Evolutionary conservation across 768 basidiomycete species (phyloP).

Genomic region (Leccinum barrowsii): DNA sequence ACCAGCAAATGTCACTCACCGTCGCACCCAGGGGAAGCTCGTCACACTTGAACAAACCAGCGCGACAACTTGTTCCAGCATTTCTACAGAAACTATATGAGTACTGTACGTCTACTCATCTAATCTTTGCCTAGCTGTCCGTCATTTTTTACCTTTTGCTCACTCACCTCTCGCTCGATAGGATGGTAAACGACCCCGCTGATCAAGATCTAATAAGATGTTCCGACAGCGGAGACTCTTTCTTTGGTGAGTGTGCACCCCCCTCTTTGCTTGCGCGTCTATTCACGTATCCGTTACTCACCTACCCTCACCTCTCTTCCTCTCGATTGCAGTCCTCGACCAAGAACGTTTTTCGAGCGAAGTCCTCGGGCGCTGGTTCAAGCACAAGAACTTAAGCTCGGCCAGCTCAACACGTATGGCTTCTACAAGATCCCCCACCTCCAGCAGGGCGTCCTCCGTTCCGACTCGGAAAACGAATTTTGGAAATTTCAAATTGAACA

Average conservation of each 20-base stretch:
- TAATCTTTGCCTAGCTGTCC: slow-evolving; percentile 9
- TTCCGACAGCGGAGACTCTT: slow-evolving; percentile 88
- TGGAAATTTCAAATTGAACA: slow-evolving; percentile 81
- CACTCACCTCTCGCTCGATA: slow-evolving; percentile 29
- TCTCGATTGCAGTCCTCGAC: slow-evolving; percentile 64
- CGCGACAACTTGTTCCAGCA: slow-evolving; percentile 60
- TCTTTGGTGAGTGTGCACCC: slow-evolving; percentile 78
- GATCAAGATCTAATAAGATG: slow-evolving; percentile 87
- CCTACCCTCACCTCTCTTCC: background rate
- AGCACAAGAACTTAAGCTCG: slow-evolving; percentile 94
- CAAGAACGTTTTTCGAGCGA: slow-evolving; percentile 88
- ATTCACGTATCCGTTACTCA: background rate
- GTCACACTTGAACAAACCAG: slow-evolving; percentile 37
- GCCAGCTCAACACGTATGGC: slow-evolving; percentile 95
- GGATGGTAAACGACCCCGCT: slow-evolving; percentile 87
- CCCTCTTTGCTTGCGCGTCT: background rate
- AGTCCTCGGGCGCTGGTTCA: slow-evolving; percentile 93
- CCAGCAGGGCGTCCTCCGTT: slow-evolving; percentile 87
- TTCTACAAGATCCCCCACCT: slow-evolving; percentile 97
- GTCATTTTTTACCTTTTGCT: slow-evolving; percentile 9
- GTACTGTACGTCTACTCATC: background rate
- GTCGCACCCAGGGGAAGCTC: slow-evolving; percentile 39
- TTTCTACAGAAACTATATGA: slow-evolving; percentile 93
- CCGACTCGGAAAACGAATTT: slow-evolving; percentile 75
- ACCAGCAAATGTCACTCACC: slow-evolving; percentile 57